Conservation (phyloP, 148 eudicot genomes). For the Dysphania ambrosioides region DNA sequence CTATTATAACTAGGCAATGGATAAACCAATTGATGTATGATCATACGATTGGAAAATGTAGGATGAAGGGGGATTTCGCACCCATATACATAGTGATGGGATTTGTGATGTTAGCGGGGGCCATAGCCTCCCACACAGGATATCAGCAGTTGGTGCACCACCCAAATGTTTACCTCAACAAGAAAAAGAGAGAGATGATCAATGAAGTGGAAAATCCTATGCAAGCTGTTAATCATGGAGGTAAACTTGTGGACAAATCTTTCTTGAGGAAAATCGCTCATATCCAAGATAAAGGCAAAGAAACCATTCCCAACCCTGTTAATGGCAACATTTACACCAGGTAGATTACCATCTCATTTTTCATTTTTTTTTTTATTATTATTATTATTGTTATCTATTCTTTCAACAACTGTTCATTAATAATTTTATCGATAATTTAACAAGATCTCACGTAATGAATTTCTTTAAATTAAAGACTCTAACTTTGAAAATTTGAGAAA, state of each 20-base stretch:
- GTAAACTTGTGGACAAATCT: slow-evolving; percentile 32
- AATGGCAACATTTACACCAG: slow-evolving; percentile 27
- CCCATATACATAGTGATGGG: slow-evolving; percentile 33
- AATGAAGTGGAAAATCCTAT: slow-evolving; percentile 33
- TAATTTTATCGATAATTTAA: too few species aligned
- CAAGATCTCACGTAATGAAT: too few species aligned
- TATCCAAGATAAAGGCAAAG: slow-evolving; percentile 28
- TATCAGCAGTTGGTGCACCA: slow-evolving; percentile 33
- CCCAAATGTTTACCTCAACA: slow-evolving; percentile 30
- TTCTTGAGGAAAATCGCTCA: slow-evolving; percentile 41
- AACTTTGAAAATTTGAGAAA: too few species aligned
- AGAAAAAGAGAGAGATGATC: slow-evolving; percentile 29
- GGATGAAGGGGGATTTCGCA: slow-evolving; percentile 24
- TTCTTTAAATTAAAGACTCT: too few species aligned
- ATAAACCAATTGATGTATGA: too few species aligned
- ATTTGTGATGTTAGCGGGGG: slow-evolving; percentile 20
- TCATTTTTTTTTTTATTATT: too few species aligned
- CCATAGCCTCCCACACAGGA: slow-evolving; percentile 28
- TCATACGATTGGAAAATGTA: not conserved
- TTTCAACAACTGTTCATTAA: too few species aligned
- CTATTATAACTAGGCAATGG: too few species aligned
- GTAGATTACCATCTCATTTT: slow-evolving; percentile 14
- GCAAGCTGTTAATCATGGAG: slow-evolving; percentile 19
- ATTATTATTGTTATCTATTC: too few species aligned
- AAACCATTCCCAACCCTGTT: slow-evolving; percentile 19